These are phyloP conservation scores for Blepharisma stoltei DNA, from an alignment of 73 alveolate genomes.

Conservation along the genomic window DNA sequence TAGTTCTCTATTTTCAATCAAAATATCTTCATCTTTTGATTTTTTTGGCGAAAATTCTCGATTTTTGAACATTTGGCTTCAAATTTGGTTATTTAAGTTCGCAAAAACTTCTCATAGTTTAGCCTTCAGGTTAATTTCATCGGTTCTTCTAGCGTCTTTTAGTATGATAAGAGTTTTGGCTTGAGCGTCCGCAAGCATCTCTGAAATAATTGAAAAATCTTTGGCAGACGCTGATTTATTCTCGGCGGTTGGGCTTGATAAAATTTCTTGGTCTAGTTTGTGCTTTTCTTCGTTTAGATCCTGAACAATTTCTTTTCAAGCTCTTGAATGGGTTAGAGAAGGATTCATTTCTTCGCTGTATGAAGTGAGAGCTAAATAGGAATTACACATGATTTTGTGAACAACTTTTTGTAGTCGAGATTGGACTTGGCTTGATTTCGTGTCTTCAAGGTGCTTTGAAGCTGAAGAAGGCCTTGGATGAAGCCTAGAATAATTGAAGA, in stretches of 20 bases:
- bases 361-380: neutral
- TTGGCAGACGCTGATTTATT: neutral
- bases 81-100: neutral
- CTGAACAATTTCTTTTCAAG: neutral
- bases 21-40: neutral
- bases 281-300: neutral
- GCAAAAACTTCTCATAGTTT: neutral
- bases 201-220: neutral
- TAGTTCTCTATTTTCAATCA: neutral
- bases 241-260: no score
- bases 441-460: neutral
- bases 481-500: constrained; percentile 11
- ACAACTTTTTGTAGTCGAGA: constrained; percentile 4
- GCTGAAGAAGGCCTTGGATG: constrained; percentile 9
- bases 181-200: neutral
- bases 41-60: neutral
- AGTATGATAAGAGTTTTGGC: neutral
- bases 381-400: neutral
- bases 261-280: neutral
- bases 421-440: neutral
- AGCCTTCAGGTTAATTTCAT: constrained; percentile 10
- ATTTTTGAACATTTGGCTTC: neutral
- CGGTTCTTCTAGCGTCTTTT: neutral
- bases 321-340: neutral
- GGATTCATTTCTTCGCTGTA: neutral